A percentile compares a stretch with the other conserved stretches of the same genome.
phyloP scores from a whole-genome alignment of 2,329 filamentous ascomycete genomes.

The Nectriaceae sp. region DNA sequence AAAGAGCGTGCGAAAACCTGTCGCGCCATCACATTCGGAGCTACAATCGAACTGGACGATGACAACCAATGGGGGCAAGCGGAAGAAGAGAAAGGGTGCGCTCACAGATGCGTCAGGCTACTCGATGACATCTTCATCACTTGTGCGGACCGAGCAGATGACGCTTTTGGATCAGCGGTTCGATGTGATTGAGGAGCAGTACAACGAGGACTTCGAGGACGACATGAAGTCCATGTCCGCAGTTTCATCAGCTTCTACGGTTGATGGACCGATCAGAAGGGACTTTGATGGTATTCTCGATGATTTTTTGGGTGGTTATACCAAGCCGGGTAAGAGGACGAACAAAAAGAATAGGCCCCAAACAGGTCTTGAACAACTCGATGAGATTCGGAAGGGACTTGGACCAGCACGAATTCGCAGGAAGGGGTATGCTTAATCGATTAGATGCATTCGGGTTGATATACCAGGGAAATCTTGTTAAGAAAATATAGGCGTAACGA shows the following conservation, averaged over 20 bases:
- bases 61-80: conserved; percentile 75
- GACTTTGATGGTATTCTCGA: conserved; percentile 93
- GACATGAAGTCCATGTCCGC: conserved; percentile 60
- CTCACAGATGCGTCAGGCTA: conserved; percentile 84
- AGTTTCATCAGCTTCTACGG: conserved; percentile 65
- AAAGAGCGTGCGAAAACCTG: conserved; percentile 45
- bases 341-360: conserved; percentile 81
- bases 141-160: conserved; percentile 85
- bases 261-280: conserved; percentile 66
- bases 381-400: conserved; percentile 80
- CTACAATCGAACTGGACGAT: conserved; percentile 72
- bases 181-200: conserved; percentile 85
- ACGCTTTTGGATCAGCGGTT: conserved; percentile 86
- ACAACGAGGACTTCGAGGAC: conserved; percentile 52
- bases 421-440: conserved; percentile 15
- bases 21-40: conserved; percentile 58
- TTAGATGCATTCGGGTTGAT: neutral
- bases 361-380: conserved; percentile 83
- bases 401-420: conserved; percentile 69
- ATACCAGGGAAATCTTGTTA: conserved; percentile 4
- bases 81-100: conserved; percentile 95
- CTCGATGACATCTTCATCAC: conserved; percentile 87
- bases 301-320: conserved; percentile 80
- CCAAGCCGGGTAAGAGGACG: conserved; percentile 69
- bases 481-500: conserved; percentile 12